These are phyloP conservation scores for Homolaphlyctis polyrhiza DNA, from an alignment of 371 early-diverging fungal genomes.

Conservation along the genomic window DNA sequence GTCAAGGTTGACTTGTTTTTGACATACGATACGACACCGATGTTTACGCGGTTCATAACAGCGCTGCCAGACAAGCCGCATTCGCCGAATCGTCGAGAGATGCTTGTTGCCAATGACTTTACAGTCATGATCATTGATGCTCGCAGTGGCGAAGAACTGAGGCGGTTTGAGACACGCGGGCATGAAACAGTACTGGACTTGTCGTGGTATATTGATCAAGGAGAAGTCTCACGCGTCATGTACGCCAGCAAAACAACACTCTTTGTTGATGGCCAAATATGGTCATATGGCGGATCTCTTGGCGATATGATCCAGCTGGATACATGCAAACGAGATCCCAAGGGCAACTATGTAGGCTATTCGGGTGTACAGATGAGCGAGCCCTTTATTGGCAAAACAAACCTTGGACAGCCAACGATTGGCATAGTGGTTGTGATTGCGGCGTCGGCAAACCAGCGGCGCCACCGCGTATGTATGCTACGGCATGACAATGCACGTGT, in stretches of 20 bases:
- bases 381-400: background rate
- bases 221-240: background rate
- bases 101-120: background rate
- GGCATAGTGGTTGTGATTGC: slow-evolving; percentile 7
- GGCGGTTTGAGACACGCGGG: slow-evolving; percentile 3
- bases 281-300: slow-evolving; percentile 11
- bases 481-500: slow-evolving; percentile 6
- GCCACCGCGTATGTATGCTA: slow-evolving; percentile 6
- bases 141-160: slow-evolving; percentile 5
- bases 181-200: slow-evolving; percentile 5
- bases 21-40: background rate
- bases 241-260: slow-evolving; percentile 4
- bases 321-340: background rate
- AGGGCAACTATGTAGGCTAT: slow-evolving; percentile 2
- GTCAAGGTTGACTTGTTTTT: background rate
- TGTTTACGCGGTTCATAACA: background rate
- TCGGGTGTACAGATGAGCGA: background rate
- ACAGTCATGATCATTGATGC: slow-evolving; percentile 1
- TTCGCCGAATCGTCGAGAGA: background rate
- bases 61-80: background rate
- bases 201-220: background rate
- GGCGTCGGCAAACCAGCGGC: background rate
- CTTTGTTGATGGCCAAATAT: slow-evolving; percentile 3
- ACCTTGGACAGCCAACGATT: background rate
- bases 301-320: slow-evolving; percentile 7